Evolutionary conservation across 306 rosid genomes (phyloP).

Genomic region (Quercus berberidifolia): DNA sequence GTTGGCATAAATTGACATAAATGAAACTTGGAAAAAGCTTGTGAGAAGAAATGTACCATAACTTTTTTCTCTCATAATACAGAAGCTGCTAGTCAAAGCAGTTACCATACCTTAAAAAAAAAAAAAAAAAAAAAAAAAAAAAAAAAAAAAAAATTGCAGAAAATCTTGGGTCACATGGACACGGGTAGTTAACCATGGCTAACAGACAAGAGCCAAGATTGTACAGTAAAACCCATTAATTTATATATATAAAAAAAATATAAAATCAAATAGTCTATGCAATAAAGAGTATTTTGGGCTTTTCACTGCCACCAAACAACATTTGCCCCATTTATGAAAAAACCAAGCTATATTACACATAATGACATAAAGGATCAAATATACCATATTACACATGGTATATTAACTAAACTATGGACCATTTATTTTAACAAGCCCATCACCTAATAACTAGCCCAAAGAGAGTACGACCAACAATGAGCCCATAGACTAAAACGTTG

Average conservation of each 20-base stretch:
- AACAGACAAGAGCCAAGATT: neutral
- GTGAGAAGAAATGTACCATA: slow-evolving; percentile 47
- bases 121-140: no score
- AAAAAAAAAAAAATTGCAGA: neutral
- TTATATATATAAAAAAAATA: no score
- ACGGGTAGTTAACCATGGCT: neutral
- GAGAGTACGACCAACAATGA: no score
- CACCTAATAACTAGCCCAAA: no score
- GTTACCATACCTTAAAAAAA: neutral
- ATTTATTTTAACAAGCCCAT: no score
- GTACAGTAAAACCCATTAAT: no score
- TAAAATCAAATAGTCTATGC: neutral
- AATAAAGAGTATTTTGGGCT: slow-evolving; percentile 29
- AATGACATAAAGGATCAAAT: slow-evolving; percentile 16
- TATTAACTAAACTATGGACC: no score
- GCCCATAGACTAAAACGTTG: no score
- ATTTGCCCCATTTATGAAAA: slow-evolving; percentile 34
- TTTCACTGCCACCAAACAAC: slow-evolving; percentile 37
- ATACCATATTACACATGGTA: no score
- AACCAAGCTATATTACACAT: slow-evolving; percentile 13
- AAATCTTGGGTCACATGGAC: neutral
- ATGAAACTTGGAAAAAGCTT: slow-evolving; percentile 2
- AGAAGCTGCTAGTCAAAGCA: neutral
- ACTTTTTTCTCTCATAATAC: no score
- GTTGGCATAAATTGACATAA: slow-evolving; percentile 29